Conservation (phyloP, 1,284 basidiomycete species). For the Trichosporon coremiiforme region DNA sequence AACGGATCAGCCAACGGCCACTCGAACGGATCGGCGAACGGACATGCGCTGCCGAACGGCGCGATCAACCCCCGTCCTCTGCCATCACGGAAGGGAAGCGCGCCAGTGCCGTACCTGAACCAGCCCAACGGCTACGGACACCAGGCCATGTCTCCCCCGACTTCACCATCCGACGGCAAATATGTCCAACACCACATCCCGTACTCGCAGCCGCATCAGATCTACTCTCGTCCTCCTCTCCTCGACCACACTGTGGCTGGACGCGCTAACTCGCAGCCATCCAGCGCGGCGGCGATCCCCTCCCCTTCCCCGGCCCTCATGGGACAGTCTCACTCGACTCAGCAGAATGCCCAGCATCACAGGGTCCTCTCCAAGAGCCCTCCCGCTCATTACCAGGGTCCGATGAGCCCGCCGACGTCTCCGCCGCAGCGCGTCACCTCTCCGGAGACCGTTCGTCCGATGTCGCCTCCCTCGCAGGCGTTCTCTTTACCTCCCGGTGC, state of each 20-base stretch:
- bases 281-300: constrained; percentile 1
- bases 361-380: background rate
- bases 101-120: constrained; percentile 13
- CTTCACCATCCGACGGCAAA: constrained; percentile 4
- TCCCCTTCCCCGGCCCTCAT: constrained; percentile 6
- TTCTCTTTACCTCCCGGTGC: constrained; percentile 8
- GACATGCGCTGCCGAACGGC: background rate
- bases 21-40: constrained; percentile 15
- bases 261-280: constrained; percentile 1
- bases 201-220: constrained; percentile 22
- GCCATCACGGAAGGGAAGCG: constrained; percentile 9
- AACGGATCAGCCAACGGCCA: constrained; percentile 2
- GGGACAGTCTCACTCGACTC: constrained; percentile 13
- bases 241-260: constrained; percentile 19
- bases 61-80: background rate
- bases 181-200: constrained; percentile 4
- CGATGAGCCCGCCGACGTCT: constrained; percentile 8
- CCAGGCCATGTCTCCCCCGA: background rate
- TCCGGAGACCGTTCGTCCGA: background rate
- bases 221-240: constrained; percentile 30
- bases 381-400: constrained; percentile 1
- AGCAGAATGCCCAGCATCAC: background rate
- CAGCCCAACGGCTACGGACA: constrained; percentile 11
- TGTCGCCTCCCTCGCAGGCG: background rate
- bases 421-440: constrained; percentile 10